phyloP scores from a whole-genome alignment of 2,329 filamentous ascomycete species.

The Fusarium humuli region DNA sequence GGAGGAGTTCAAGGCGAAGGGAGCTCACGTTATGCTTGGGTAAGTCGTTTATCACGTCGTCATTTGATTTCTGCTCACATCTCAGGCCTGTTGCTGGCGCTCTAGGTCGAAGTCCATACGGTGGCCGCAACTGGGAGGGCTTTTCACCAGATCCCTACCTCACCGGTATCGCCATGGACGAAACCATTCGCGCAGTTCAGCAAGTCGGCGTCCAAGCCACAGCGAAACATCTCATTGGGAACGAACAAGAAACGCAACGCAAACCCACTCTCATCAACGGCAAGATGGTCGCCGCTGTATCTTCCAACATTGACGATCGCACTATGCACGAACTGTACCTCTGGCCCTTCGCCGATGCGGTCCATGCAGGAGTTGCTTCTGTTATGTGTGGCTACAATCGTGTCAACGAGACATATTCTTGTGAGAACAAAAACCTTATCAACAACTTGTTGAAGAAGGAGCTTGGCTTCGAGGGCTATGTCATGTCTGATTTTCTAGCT shows the following conservation, averaged over 20 bases:
- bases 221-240: slow-evolving; percentile 75
- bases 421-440: slow-evolving; percentile 74
- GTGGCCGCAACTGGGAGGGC: slow-evolving; percentile 65
- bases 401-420: slow-evolving; percentile 77
- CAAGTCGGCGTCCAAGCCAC: slow-evolving; percentile 47
- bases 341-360: slow-evolving; percentile 77
- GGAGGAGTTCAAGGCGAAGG: slow-evolving; percentile 79
- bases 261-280: slow-evolving; percentile 63
- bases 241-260: slow-evolving; percentile 80
- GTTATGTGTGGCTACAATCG: slow-evolving; percentile 76
- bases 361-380: slow-evolving; percentile 68
- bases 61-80: not conserved
- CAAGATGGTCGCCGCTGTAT: slow-evolving; percentile 58
- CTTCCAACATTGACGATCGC: slow-evolving; percentile 70
- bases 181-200: slow-evolving; percentile 71
- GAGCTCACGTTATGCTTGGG: slow-evolving; percentile 79
- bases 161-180: slow-evolving; percentile 69
- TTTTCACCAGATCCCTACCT: slow-evolving; percentile 76
- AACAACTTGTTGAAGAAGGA: slow-evolving; percentile 75
- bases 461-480: slow-evolving; percentile 72
- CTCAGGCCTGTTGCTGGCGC: not conserved
- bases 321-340: slow-evolving; percentile 50
- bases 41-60: not conserved
- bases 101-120: not conserved
- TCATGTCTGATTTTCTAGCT: slow-evolving; percentile 75